Evolutionary conservation across 2,329 filamentous ascomycete species (phyloP), one percentile per base, ranked within the genome.

Genomic region (Calcarisporium arbuscula): DNA sequence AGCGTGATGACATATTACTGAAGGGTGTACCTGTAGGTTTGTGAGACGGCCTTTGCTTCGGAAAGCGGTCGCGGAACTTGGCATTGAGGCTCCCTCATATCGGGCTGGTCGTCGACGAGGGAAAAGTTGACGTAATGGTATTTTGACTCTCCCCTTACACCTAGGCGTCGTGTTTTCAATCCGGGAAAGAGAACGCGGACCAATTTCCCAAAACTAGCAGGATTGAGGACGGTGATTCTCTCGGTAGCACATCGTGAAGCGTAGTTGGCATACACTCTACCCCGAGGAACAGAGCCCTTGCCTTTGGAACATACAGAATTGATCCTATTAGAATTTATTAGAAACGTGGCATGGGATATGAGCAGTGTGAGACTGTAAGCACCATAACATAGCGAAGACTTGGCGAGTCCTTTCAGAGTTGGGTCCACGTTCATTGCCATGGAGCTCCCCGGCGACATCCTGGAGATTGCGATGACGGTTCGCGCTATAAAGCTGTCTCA

Each of bases 151-250:
- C 92, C 92, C 34, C 92, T 80, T 30, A 96, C 89, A 43, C 92
- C 92, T 10, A 98, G 70, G 44, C 92, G 77, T 39, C 92, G 76
- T 20, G 92, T 98, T 61, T 94, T 90, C 16, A 98, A 81, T 27
- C 89, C 90, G 0, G 92, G 90, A 50, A 96, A 98, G 33, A 98
- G 83, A 25, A 98, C 90, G 20, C 92, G 80, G 21, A 98, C 92
- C 28, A 98, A 76, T 61, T 98, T 98, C 37, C 92, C 92, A 61
- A 98, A 98, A 19, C 90, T 96, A 8, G 92, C 92, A 27, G 92
- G 92, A 53, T 98, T 98, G 38, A 98, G 65, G 8, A 95, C 89
- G 1, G 92, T 94, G 25, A 96, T 94, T 53, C 89, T 80, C 55
- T 96, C 89, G 5, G 83, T 94, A 28, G 86, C 89, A 60, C 92